These are phyloP conservation scores for Xylaria palmicola DNA, from an alignment of 495 filamentous ascomycete genomes.

Conservation along the genomic window DNA sequence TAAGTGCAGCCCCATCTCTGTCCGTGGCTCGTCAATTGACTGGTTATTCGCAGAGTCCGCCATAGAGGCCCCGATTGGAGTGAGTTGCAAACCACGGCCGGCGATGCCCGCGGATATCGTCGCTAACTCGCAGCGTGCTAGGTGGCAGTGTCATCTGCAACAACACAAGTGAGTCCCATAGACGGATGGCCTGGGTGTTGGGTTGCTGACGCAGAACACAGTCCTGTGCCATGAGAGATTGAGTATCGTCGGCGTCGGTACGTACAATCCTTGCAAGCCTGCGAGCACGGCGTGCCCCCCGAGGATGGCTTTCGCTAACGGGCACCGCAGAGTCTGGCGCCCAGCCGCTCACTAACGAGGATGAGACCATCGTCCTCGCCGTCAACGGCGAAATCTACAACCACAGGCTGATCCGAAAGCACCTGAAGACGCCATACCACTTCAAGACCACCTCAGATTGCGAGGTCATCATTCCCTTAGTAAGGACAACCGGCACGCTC, in stretches of 20 bases:
- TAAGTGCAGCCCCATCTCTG: slow-evolving; percentile 47
- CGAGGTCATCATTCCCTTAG: slow-evolving; percentile 96
- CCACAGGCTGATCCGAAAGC: slow-evolving; percentile 88
- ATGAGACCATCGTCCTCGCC: slow-evolving; percentile 82
- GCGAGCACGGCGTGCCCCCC: too few relatives aligned
- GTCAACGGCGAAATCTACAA: slow-evolving; percentile 99
- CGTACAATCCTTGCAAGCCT: slow-evolving; percentile 34
- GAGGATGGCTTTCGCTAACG: slow-evolving; percentile 37
- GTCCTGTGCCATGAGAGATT: slow-evolving; percentile 96
- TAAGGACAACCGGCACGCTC: slow-evolving; percentile 44
- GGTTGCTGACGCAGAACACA: slow-evolving; percentile 45
- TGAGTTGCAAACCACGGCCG: slow-evolving; percentile 49
- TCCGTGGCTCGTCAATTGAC: slow-evolving; percentile 38
- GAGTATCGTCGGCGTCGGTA: slow-evolving; percentile 96
- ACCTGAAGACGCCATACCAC: slow-evolving; percentile 73
- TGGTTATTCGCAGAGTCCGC: slow-evolving; percentile 62
- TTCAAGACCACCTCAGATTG: slow-evolving; percentile 99
- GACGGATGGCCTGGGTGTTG: not conserved
- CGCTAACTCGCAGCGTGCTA: slow-evolving; percentile 30
- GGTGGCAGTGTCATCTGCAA: slow-evolving; percentile 87
- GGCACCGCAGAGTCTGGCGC: slow-evolving; percentile 75
- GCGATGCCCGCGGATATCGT: not conserved
- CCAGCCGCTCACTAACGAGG: slow-evolving; percentile 90
- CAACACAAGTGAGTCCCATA: slow-evolving; percentile 70
- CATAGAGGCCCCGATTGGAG: slow-evolving; percentile 99